A percentile compares a stretch with the other conserved stretches of the same genome.
Evolutionary conservation across 139 green algal species (phyloP).

Genomic region (Bryopsis sp.): DNA sequence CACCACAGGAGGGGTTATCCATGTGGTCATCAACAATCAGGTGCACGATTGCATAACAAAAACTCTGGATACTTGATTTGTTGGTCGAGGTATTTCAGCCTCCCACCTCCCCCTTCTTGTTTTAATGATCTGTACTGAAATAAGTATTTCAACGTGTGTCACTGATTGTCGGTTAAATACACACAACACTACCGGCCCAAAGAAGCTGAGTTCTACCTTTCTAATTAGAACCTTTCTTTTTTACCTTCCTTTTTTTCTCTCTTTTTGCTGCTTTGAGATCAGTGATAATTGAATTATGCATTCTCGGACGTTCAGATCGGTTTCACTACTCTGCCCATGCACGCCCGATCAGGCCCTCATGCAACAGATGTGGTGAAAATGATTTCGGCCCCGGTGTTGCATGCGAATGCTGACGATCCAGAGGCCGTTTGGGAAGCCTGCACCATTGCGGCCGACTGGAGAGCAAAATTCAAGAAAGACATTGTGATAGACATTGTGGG

Average conservation of each 20-base stretch:
- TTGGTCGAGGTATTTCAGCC: too few relatives aligned
- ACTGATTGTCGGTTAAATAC: too few relatives aligned
- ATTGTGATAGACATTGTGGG: slow-evolving; percentile 59
- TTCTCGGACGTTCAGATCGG: slow-evolving; percentile 34
- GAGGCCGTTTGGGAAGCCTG: slow-evolving; percentile 54
- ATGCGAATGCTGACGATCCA: slow-evolving; percentile 74
- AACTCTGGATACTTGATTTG: too few relatives aligned
- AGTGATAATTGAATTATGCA: background rate
- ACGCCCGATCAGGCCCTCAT: slow-evolving; percentile 49
- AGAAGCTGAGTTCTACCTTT: too few relatives aligned
- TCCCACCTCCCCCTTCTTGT: too few relatives aligned
- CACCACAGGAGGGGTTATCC: slow-evolving; percentile 59
- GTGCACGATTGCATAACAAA: background rate
- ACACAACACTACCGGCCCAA: too few relatives aligned
- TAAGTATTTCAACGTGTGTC: too few relatives aligned
- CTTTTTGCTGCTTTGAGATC: slow-evolving; percentile 8
- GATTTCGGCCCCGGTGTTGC: slow-evolving; percentile 42
- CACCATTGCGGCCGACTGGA: slow-evolving; percentile 44
- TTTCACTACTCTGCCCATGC: slow-evolving; percentile 65
- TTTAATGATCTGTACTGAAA: too few relatives aligned
- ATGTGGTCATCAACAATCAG: slow-evolving; percentile 84
- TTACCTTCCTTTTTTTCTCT: background rate
- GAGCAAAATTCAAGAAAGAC: slow-evolving; percentile 35
- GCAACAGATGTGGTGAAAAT: slow-evolving; percentile 57
- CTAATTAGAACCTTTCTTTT: background rate